A percentile compares a stretch with the other conserved stretches of the same genome.
Conservation (phyloP, 2,329 filamentous ascomycete genomes). For the Rutstroemia sp. region DNA sequence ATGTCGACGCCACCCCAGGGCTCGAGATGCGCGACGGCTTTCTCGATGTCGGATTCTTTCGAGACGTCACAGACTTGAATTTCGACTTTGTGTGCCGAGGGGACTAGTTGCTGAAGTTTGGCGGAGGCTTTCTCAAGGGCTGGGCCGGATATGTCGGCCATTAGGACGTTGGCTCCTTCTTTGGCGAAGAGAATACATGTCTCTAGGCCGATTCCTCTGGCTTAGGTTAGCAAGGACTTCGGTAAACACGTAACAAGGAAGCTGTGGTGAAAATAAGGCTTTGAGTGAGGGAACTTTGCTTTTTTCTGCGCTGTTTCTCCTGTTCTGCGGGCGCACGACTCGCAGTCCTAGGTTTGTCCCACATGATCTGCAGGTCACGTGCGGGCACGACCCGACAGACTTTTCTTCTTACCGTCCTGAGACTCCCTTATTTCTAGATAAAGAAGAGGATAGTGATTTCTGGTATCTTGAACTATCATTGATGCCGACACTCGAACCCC, state of each 20-base stretch:
- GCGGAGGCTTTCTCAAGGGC: constrained; percentile 54
- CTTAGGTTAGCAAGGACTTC: neutral
- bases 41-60: constrained; percentile 57
- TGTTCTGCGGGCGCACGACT: neutral
- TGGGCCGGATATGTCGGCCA: constrained; percentile 61
- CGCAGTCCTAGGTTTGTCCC: neutral
- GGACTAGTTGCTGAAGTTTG: constrained; percentile 53
- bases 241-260: too few species aligned
- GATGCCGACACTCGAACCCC: neutral
- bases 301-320: neutral
- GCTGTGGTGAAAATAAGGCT: too few species aligned
- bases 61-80: constrained; percentile 54
- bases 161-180: constrained; percentile 63
- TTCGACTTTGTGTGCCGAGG: constrained; percentile 43
- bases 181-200: constrained; percentile 65
- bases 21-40: constrained; percentile 54
- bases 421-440: too few species aligned
- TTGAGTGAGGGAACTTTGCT: neutral
- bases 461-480: neutral
- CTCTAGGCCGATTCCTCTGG: constrained; percentile 66
- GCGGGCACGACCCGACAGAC: neutral
- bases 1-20: constrained; percentile 65
- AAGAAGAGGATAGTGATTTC: neutral
- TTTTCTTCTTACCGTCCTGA: neutral
- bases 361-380: neutral